Conservation (phyloP, 805 yeast genomes). For the Debaryomyces maramus region DNA sequence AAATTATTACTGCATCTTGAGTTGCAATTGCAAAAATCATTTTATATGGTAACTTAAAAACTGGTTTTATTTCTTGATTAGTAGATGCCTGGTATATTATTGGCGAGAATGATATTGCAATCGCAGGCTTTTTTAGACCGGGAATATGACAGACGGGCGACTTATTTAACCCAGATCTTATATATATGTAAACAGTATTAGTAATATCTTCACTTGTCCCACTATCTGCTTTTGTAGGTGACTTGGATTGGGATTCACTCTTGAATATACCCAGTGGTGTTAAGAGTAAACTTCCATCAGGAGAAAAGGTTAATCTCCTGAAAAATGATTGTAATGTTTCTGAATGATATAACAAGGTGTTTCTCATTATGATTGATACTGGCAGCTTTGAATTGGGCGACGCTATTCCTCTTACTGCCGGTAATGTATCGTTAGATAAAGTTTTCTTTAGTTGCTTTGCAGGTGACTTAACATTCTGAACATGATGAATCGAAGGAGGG, state of each 20-base stretch:
- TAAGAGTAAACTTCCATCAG: slow-evolving; percentile 80
- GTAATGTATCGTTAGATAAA: slow-evolving; percentile 2
- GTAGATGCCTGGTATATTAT: slow-evolving; percentile 46
- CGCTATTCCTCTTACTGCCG: slow-evolving; percentile 45
- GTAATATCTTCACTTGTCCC: slow-evolving; percentile 34
- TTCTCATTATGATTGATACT: slow-evolving; percentile 3
- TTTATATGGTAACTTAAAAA: slow-evolving; percentile 67
- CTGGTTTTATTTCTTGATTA: slow-evolving; percentile 16
- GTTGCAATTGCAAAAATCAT: slow-evolving; percentile 93
- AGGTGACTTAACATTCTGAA: slow-evolving; percentile 4
- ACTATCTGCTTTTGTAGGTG: slow-evolving; percentile 5
- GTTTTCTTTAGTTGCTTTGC: not conserved
- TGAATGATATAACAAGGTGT: slow-evolving; percentile 59
- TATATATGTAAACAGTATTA: slow-evolving; percentile 79
- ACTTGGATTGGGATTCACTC: slow-evolving; percentile 3
- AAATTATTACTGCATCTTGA: slow-evolving; percentile 76
- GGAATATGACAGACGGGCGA: slow-evolving; percentile 81
- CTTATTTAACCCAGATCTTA: slow-evolving; percentile 63
- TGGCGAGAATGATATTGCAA: slow-evolving; percentile 80
- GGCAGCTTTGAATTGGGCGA: slow-evolving; percentile 15
- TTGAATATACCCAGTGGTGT: slow-evolving; percentile 70
- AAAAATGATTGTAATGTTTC: slow-evolving; percentile 91
- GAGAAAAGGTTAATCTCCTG: slow-evolving; percentile 80
- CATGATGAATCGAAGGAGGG: slow-evolving; percentile 4
- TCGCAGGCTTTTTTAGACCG: slow-evolving; percentile 78